Base-by-base conservation (phyloP, 495 filamentous ascomycete species). In the Annulohypoxylon nitens region DNA sequence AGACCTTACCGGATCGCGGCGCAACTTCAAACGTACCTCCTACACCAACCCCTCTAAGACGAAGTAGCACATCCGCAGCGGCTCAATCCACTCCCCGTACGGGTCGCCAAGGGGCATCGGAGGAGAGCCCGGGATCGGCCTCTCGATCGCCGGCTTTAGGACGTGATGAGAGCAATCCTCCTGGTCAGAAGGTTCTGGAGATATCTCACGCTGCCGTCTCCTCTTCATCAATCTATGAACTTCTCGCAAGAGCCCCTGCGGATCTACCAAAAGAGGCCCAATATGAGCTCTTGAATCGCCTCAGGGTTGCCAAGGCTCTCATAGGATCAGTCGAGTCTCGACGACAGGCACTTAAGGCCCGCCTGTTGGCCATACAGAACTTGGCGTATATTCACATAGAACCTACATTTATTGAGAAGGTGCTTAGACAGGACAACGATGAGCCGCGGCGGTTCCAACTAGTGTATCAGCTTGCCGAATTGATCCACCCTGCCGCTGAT, bases 381-480 rank as follows among this genome's bases (percentile, higher is more conserved):
- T 81, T 98, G 47, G 94, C 94, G 8, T 98, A 97, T 79, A 90
- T 98, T 61, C 89, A 94, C 74, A 85, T 88, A 2, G 97, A 98
- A 75, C 78, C 85, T 5, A 84, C 87, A 8, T 97, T 98, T 76
- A 86, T 93, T 51, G 90, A 94, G 70, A 97, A 93, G 81, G 87
- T 97, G 47, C 83, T 97, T 23, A 92, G 92, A 76, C 91, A 92
- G 74, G 97, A 99, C 75, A 88, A 89, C 61, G 97, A 99, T 78
- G 93, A 97, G 78, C 93, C 96, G 2, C 90, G 95, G 60, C 89
- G 93, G 64, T 89, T 95, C 61, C 97, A 99, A 79, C 83, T 98
- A 23, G 89, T 93, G 3, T 97, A 97, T 77, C 97, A 99, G 74
- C 88, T 98, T 34, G 92, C 91, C 23, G 95, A 98, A 78, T 80